Conservation (phyloP, 2,329 filamentous ascomycete genomes). For the Xylaria arbuscula region DNA sequence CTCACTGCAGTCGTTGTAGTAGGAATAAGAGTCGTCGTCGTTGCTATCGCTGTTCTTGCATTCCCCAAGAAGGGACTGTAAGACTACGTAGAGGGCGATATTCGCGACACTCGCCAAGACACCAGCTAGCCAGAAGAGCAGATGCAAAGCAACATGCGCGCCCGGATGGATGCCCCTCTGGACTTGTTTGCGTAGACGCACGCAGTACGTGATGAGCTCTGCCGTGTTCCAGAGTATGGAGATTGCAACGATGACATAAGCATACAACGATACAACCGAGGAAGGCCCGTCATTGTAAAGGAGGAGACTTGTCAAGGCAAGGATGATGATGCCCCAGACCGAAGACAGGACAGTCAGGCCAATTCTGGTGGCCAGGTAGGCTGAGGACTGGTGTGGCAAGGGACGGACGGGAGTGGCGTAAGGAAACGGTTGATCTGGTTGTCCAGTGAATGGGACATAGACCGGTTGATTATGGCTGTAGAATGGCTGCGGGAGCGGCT, state of each 20-base stretch:
- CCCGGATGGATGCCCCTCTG: conserved; percentile 50
- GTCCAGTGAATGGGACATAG: conserved; percentile 39
- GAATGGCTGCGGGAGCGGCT: conserved; percentile 39
- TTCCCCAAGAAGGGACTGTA: not conserved
- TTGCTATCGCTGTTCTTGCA: conserved; percentile 30
- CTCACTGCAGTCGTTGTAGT: conserved; percentile 39
- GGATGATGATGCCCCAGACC: conserved; percentile 42
- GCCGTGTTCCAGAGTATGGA: conserved; percentile 47
- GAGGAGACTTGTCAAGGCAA: conserved; percentile 43
- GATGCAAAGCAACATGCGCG: conserved; percentile 47
- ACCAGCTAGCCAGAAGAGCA: conserved; percentile 46
- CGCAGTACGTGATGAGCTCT: conserved; percentile 47
- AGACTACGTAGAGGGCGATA: conserved; percentile 23
- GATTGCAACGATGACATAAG: conserved; percentile 42
- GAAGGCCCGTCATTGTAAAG: conserved; percentile 26
- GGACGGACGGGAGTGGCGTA: conserved; percentile 42
- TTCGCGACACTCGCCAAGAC: conserved; percentile 42
- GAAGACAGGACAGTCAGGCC: conserved; percentile 42
- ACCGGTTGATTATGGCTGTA: conserved; percentile 33
- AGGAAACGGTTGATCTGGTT: conserved; percentile 37
- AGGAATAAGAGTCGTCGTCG: conserved; percentile 16
- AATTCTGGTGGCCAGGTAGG: conserved; percentile 44
- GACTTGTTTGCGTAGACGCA: conserved; percentile 40
- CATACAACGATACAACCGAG: conserved; percentile 32
- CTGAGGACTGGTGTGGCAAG: conserved; percentile 41